Conservation (phyloP, 208 protist genomes). For the Leishmania gerbilli region DNA sequence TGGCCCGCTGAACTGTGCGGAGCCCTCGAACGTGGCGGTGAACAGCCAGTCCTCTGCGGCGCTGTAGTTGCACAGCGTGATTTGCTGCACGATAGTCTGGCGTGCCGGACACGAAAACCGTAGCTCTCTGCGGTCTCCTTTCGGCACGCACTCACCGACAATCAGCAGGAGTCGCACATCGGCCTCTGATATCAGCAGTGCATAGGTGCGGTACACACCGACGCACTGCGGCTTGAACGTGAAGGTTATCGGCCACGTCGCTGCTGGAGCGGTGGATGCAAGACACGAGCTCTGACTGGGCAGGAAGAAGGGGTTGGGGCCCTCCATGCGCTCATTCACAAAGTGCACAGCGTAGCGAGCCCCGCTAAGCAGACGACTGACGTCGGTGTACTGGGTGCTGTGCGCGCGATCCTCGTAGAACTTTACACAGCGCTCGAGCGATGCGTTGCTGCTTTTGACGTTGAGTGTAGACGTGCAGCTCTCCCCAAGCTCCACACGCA, state of each 20-base stretch:
- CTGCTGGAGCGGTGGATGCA: conserved; percentile 13
- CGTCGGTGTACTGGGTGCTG: conserved; percentile 30
- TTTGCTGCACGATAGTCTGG: conserved; percentile 88
- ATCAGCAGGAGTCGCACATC: conserved; percentile 91
- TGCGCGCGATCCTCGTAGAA: conserved; percentile 67
- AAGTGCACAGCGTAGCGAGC: conserved; percentile 62
- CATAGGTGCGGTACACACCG: conserved; percentile 78
- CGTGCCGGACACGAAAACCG: conserved; percentile 89
- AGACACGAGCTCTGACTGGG: conserved; percentile 27
- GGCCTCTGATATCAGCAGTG: conserved; percentile 78
- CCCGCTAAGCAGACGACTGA: conserved; percentile 21
- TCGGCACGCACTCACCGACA: conserved; percentile 75
- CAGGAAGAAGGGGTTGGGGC: conserved; percentile 86
- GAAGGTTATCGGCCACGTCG: conserved; percentile 45
- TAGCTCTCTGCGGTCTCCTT: conserved; percentile 71
- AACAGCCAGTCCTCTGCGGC: conserved; percentile 87
- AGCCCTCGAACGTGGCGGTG: conserved; percentile 68
- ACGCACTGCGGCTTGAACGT: conserved; percentile 84
- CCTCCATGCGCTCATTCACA: conserved; percentile 70
- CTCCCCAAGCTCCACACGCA: conserved; percentile 78
- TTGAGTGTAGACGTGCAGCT: conserved; percentile 38
- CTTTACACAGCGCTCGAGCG: conserved; percentile 72
- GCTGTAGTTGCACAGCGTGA: conserved; percentile 84
- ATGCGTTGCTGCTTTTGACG: conserved; percentile 55
- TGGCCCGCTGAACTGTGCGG: conserved; percentile 79